A percentile compares a stretch with the other conserved stretches of the same genome.
phyloP scores from a whole-genome alignment of 1,284 basidiomycete species.

The Cronartium quercuum region DNA sequence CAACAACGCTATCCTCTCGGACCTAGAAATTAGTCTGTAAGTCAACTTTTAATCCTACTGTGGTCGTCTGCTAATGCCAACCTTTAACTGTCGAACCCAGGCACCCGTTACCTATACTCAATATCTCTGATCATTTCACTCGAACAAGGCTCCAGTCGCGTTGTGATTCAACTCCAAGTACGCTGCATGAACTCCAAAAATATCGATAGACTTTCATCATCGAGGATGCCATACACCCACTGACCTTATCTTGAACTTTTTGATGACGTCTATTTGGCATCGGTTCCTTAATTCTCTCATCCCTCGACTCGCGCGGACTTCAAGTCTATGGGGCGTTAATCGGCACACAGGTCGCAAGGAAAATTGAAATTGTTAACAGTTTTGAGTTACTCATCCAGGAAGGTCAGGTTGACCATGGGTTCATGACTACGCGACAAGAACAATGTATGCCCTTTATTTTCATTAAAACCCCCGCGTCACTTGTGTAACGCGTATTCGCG shows the following conservation, averaged over 20 bases:
- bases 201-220: no score
- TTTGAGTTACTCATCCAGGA: conserved; percentile 70
- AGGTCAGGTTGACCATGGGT: conserved; percentile 62
- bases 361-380: conserved; percentile 91
- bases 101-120: conserved; percentile 91
- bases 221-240: no score
- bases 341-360: conserved; percentile 86
- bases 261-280: not conserved
- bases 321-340: conserved; percentile 84
- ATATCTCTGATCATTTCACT: conserved; percentile 91
- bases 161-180: no score
- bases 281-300: no score
- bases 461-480: not conserved
- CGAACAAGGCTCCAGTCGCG: conserved; percentile 52
- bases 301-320: no score
- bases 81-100: conserved; percentile 51
- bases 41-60: not conserved
- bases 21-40: not conserved
- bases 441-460: conserved; percentile 64
- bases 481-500: not conserved
- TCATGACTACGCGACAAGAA: conserved; percentile 72
- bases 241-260: no score
- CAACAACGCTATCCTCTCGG: not conserved
- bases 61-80: not conserved
- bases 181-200: no score